Percentiles rank a stretch among this genome's conserved stretches.
Evolutionary conservation across 2,329 filamentous ascomycete genomes (phyloP).

Genomic region (Zasmidium citrigriseum): DNA sequence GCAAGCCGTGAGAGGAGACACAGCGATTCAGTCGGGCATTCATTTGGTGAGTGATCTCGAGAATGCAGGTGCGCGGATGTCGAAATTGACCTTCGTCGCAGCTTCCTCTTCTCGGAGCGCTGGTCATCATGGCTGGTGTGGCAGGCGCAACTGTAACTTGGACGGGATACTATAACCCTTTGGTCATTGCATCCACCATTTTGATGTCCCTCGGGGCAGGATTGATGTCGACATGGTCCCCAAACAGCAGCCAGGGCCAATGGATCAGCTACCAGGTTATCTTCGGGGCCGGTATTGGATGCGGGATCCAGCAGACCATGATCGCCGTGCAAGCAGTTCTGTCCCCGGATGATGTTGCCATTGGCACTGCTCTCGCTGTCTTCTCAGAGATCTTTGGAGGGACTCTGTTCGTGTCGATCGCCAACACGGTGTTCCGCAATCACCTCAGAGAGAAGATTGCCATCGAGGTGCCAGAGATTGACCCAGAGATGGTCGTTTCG

Average conservation of each 20-base stretch:
- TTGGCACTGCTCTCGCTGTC: neutral
- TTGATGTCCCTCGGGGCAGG: constrained; percentile 1
- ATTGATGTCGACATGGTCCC: neutral
- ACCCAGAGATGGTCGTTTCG: too few species aligned
- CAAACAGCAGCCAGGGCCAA: neutral
- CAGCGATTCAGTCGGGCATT: too few species aligned
- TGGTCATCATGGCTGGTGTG: neutral
- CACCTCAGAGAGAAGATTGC: too few species aligned
- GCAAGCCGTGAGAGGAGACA: too few species aligned
- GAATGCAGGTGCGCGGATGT: too few species aligned
- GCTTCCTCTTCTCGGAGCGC: neutral
- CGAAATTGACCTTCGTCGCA: too few species aligned
- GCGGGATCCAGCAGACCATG: neutral
- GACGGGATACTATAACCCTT: constrained; percentile 3
- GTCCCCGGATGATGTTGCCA: neutral
- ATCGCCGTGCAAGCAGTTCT: constrained; percentile 1
- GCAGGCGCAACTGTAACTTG: too few species aligned
- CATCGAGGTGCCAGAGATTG: too few species aligned
- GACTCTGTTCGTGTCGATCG: neutral
- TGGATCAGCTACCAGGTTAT: neutral
- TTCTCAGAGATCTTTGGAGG: neutral
- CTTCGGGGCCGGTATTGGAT: neutral
- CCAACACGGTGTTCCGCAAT: neutral
- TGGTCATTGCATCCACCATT: neutral
- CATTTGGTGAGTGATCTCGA: too few species aligned